Evolutionary conservation across 441 rosid species (phyloP), one percentile per base, ranked within the genome.

Genomic region (Eruca vesicaria): DNA sequence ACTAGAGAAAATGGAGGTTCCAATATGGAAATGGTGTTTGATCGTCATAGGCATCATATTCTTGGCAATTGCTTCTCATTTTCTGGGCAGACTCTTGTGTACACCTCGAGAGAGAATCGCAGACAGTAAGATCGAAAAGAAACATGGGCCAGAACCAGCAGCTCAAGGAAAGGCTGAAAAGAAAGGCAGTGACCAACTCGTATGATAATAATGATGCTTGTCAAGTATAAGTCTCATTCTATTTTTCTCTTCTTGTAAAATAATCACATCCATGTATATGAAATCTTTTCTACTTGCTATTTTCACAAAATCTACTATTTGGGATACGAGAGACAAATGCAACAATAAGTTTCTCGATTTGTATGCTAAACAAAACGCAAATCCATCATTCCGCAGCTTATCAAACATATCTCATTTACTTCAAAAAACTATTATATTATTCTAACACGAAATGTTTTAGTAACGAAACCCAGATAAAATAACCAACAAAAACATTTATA

Each of bases 11-110:
- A 77, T 77, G 80, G 72, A 77, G 63, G 67, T 77, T 65, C 15
- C 76, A 65, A 71, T 77, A 12, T 77, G 76, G 76, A 6, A 65
- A 48, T 77, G 80, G 72, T 65, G 80, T 77, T 71, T 77, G 80
- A 58, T 77, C 21, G 63, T 71, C 6, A 1, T 71, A 58, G 35
- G 45, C 0, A 77, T 77, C 58, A 65, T 77, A 9, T 48, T 66
- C 33, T 71, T 77, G 63, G 80, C 76, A 2, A 4, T 77, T 71
- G 63, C 57, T 71, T 77, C 80, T 12, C 67, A 77, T 48, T 71
- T 77, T 33, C 9, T 71, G 0, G 80, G 68, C 14, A 48, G 50
- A 48, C 3, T 77, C 41, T 71, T 77, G 15, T 77, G 76, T 28
- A 77, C 7, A 45, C 72, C 80, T 41, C 72, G 80, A 45, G 80